Percentiles rank a stretch among this genome's conserved stretches.
Conservation (phyloP, 108 stramenopile genomes). For the Nannochloropsis gaditana region DNA sequence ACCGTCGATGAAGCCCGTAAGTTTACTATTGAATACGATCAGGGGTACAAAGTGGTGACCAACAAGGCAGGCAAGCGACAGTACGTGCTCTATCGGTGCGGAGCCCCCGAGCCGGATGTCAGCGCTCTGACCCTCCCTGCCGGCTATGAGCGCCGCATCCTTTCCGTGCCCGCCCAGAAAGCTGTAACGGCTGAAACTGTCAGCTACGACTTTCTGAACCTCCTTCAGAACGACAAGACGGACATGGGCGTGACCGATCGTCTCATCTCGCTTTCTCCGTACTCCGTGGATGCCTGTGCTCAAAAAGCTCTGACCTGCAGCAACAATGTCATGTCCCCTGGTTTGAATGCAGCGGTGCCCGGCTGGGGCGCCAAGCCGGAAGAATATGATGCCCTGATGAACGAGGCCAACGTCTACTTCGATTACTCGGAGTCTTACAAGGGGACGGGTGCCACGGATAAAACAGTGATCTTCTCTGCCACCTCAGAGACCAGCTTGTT, state of each 20-base stretch:
- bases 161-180: background rate
- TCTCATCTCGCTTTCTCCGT: background rate
- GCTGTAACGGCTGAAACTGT: background rate
- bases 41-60: background rate
- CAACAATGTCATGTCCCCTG: background rate
- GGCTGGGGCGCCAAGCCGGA: background rate
- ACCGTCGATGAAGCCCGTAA: background rate
- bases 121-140: background rate
- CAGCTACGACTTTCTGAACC: background rate
- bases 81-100: constrained; percentile 2
- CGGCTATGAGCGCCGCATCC: background rate
- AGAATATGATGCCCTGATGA: background rate
- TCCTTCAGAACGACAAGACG: constrained; percentile 13
- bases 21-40: constrained; percentile 17
- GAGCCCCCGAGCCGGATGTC: constrained; percentile 13
- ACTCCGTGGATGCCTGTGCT: background rate
- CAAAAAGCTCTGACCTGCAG: background rate
- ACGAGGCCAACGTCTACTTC: background rate
- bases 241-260: background rate
- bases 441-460: background rate
- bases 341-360: background rate
- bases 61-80: background rate
- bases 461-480: background rate
- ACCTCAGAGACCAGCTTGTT: background rate
- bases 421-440: background rate